phyloP scores from a whole-genome alignment of 352 stramenopile genomes.

The Lagenidium sp. region DNA sequence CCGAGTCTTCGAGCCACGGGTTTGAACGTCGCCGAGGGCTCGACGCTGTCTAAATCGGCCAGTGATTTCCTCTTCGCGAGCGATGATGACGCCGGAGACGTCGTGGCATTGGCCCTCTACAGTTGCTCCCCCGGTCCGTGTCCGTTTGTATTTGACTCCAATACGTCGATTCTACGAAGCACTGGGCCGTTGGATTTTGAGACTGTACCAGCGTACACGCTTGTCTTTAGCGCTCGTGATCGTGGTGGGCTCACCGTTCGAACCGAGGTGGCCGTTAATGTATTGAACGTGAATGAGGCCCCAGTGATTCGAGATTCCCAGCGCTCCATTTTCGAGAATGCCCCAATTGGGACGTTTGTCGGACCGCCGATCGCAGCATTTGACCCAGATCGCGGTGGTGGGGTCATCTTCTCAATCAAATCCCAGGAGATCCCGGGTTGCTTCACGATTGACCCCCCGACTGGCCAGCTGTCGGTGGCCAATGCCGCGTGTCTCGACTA shows the following conservation, averaged over 20 bases:
- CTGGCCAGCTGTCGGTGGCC: conserved; percentile 29
- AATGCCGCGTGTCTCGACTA: conserved; percentile 39
- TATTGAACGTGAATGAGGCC: conserved; percentile 29
- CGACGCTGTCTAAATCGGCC: not conserved
- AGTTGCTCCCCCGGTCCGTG: not conserved
- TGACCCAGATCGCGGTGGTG: conserved; percentile 3
- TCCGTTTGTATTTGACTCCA: not conserved
- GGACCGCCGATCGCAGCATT: conserved; percentile 1
- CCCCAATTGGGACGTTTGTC: not conserved
- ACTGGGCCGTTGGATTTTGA: not conserved
- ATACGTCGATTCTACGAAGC: not conserved
- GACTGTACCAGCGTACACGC: not conserved
- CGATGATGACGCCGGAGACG: not conserved
- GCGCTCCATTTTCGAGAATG: not conserved
- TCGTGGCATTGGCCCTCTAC: not conserved
- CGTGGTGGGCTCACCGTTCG: not conserved
- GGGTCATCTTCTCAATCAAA: conserved; percentile 18
- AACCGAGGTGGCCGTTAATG: conserved; percentile 15
- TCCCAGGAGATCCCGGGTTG: conserved; percentile 26
- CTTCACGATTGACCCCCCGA: conserved; percentile 19
- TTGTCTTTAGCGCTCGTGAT: not conserved
- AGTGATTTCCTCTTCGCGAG: not conserved
- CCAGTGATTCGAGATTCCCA: not conserved
- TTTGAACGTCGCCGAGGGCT: not conserved
- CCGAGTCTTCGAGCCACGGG: conserved; percentile 8